Percentiles rank a stretch among this genome's conserved stretches.
Evolutionary conservation across 2,329 filamentous ascomycete species (phyloP).

Genomic region (Pseudocercospora cruenta): DNA sequence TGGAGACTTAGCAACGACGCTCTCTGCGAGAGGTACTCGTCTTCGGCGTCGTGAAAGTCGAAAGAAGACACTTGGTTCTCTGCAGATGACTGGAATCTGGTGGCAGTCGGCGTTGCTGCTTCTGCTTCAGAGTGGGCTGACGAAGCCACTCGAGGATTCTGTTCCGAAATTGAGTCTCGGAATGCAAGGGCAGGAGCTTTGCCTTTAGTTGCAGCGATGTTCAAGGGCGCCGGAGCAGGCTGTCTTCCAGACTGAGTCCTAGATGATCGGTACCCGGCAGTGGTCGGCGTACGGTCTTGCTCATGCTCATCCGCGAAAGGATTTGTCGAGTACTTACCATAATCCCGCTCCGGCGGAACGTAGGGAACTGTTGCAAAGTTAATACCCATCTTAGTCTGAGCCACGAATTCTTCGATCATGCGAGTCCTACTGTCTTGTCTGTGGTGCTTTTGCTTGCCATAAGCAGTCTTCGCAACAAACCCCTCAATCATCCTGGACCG

Average conservation of each 20-base stretch:
- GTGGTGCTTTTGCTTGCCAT: neutral
- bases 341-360: neutral
- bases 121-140: neutral
- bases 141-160: neutral
- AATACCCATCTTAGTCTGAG: neutral
- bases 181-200: neutral
- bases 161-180: neutral
- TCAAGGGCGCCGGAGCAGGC: neutral
- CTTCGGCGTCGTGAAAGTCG: neutral
- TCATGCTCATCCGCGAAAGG: conserved; percentile 4
- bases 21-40: neutral
- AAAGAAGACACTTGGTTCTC: neutral
- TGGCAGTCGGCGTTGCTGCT: neutral
- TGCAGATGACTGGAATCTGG: neutral
- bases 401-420: conserved; percentile 1
- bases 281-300: neutral
- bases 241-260: neutral
- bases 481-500: neutral
- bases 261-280: neutral
- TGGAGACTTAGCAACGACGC: neutral
- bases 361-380: neutral
- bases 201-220: neutral
- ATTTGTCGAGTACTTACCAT: neutral
- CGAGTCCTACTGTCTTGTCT: neutral
- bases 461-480: neutral